Percentiles rank a stretch among this genome's conserved stretches.
These are phyloP conservation scores for Saturnispora gosingensis DNA, from an alignment of 805 yeast species.

Conservation along the genomic window DNA sequence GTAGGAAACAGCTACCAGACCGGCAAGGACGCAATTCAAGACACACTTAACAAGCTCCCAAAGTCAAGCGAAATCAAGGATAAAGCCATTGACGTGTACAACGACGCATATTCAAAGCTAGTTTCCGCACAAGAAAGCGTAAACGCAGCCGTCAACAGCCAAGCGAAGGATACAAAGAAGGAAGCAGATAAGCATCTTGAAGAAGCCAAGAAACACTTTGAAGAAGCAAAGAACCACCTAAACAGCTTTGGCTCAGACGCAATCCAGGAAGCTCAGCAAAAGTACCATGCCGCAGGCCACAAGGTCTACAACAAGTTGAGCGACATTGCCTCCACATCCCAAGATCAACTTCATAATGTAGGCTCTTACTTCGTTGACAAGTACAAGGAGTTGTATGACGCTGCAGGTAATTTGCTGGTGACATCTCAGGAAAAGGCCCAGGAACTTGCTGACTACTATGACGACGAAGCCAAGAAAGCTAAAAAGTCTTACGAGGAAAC, in stretches of 20 bases:
- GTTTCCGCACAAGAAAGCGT: conserved; percentile 28
- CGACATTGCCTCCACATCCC: conserved; percentile 3
- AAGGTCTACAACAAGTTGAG: conserved; percentile 4
- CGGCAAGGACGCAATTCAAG: conserved; percentile 2
- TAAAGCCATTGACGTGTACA: conserved; percentile 16
- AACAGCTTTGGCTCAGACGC: conserved; percentile 6
- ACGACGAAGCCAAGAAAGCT: conserved; percentile 12
- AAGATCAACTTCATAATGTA: background rate
- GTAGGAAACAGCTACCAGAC: background rate
- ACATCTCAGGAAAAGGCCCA: conserved; percentile 11
- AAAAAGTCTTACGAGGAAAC: conserved; percentile 22
- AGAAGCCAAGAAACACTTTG: conserved; percentile 26
- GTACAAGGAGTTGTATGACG: conserved; percentile 8
- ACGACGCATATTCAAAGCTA: conserved; percentile 19
- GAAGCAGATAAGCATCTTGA: conserved; percentile 12
- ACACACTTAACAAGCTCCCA: conserved; percentile 5
- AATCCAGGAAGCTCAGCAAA: conserved; percentile 2
- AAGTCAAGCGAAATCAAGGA: conserved; percentile 9
- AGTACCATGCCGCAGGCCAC: conserved; percentile 2
- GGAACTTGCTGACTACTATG: background rate
- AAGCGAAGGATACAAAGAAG: background rate
- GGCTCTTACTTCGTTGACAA: conserved; percentile 5
- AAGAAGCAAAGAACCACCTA: conserved; percentile 10
- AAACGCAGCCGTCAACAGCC: conserved; percentile 16
- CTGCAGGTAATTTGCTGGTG: conserved; percentile 12